These are phyloP conservation scores for Stephania japonica DNA, from an alignment of 164 flowering plant species.

Conservation along the genomic window DNA sequence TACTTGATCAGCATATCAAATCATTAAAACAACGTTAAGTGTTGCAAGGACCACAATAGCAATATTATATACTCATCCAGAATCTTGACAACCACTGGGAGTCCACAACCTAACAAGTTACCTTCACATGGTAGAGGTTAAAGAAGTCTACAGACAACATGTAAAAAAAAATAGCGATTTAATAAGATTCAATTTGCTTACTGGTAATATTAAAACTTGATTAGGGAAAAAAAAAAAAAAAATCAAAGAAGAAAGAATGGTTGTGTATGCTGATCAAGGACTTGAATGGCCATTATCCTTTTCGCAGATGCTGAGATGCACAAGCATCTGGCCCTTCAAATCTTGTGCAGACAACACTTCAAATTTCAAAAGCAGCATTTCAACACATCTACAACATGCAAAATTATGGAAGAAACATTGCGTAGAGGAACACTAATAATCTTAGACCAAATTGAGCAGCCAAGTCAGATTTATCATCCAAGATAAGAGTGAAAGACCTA, in stretches of 20 bases:
- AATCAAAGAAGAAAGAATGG: neutral
- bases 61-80: too few relatives aligned
- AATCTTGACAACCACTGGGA: too few relatives aligned
- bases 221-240: neutral
- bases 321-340: neutral
- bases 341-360: neutral
- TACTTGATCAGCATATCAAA: neutral
- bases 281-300: neutral
- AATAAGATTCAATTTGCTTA: neutral
- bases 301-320: neutral
- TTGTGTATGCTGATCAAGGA: neutral
- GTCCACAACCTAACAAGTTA: neutral
- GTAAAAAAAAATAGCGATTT: neutral
- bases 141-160: neutral
- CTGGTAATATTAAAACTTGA: neutral
- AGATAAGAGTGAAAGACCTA: constrained; percentile 19
- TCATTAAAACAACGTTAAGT: neutral
- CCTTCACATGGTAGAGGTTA: neutral
- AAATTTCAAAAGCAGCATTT: neutral
- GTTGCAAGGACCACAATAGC: neutral
- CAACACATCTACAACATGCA: neutral
- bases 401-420: too few relatives aligned
- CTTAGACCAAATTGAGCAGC: neutral
- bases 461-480: neutral
- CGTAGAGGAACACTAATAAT: neutral